These are phyloP conservation scores for Epipyxis sp. DNA, from an alignment of 108 stramenopile species.

Conservation along the genomic window DNA sequence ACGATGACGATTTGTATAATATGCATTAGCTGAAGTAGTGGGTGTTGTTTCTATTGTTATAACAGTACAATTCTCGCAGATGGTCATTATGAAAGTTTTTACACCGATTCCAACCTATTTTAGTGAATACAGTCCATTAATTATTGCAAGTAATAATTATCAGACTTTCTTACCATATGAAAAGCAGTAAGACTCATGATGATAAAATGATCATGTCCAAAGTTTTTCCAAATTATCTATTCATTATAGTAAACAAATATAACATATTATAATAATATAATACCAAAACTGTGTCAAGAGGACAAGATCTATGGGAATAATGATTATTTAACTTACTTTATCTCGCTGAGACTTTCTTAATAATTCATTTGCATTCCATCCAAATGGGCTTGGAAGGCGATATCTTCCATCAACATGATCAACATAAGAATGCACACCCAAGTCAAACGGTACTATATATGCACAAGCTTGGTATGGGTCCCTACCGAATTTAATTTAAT, in stretches of 20 bases:
- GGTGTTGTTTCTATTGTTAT: conserved; percentile 22
- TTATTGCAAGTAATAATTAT: too few species aligned
- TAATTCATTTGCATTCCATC: conserved; percentile 2
- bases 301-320: too few species aligned
- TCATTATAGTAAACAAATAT: too few species aligned
- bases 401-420: conserved; percentile 16
- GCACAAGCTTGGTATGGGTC: conserved; percentile 15
- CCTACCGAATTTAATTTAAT: not conserved
- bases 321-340: too few species aligned
- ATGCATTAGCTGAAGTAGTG: not conserved
- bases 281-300: too few species aligned
- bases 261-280: too few species aligned
- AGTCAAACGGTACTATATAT: conserved; percentile 12
- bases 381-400: conserved; percentile 8
- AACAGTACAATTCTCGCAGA: conserved; percentile 29
- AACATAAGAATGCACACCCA: conserved; percentile 12
- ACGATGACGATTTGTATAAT: not conserved
- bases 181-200: conserved; percentile 18
- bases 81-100: conserved; percentile 21
- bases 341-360: not conserved
- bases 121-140: too few species aligned
- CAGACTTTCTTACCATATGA: conserved; percentile 34
- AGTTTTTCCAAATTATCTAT: not conserved
- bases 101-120: conserved; percentile 32
- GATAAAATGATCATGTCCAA: conserved; percentile 32